These are phyloP conservation scores for Lentinus tigrinus DNA, from an alignment of 768 basidiomycete genomes.

Conservation along the genomic window DNA sequence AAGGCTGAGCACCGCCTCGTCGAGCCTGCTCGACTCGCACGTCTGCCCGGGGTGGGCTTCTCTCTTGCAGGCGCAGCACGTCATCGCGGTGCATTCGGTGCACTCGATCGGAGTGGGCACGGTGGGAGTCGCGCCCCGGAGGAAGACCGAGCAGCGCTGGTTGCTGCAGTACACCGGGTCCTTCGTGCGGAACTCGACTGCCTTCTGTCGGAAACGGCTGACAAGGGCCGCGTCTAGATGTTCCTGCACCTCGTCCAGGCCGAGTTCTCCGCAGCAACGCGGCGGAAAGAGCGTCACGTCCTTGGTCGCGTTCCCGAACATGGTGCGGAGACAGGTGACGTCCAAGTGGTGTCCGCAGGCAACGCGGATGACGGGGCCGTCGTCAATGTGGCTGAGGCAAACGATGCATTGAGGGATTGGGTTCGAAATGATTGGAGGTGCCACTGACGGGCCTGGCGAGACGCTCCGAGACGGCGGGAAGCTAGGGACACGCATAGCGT, in stretches of 20 bases:
- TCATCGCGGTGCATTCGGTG: constrained; percentile 11
- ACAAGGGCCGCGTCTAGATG: constrained; percentile 12
- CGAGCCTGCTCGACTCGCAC: constrained; percentile 11
- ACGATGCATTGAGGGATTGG: constrained; percentile 11
- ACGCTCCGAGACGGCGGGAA: no score
- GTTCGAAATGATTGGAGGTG: neutral
- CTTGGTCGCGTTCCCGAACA: constrained; percentile 33
- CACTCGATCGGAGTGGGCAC: neutral
- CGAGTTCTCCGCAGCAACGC: constrained; percentile 21
- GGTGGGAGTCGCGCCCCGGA: constrained; percentile 13
- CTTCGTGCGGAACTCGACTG: constrained; percentile 22
- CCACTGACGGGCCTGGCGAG: neutral
- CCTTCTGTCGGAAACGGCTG: constrained; percentile 10
- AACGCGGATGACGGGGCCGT: constrained; percentile 3
- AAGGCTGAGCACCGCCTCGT: constrained; percentile 22
- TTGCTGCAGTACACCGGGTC: constrained; percentile 25
- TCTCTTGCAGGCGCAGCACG: constrained; percentile 19
- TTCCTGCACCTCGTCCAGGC: constrained; percentile 9
- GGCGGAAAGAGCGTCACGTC: constrained; percentile 38
- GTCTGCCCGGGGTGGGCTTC: constrained; percentile 3
- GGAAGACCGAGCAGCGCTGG: constrained; percentile 22
- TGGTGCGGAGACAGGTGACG: constrained; percentile 30
- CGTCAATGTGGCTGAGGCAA: constrained; percentile 19
- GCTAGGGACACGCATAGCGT: no score
- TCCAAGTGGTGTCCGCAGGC: constrained; percentile 39